Base-by-base conservation (phyloP, 176 grass and related monocot species). In the Rhynchospora breviuscula region DNA sequence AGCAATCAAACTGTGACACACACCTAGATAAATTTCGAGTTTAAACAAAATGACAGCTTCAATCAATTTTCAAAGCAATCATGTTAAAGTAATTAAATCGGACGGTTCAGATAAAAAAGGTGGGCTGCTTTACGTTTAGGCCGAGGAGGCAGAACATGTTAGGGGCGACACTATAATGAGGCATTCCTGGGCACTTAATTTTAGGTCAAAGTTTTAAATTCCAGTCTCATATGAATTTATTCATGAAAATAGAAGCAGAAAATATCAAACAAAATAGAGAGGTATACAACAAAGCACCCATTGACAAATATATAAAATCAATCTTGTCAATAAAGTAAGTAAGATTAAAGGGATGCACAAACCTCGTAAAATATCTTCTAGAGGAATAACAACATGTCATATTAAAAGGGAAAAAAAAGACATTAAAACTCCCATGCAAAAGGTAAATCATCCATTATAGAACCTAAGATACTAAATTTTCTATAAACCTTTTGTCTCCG, bases 351-450 rank as follows among this genome's bases (percentile, higher is more conserved):
- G 25, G 48, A 78, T 66, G 46, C 63, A 63, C 83, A 61, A 51
- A 90, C 89, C 89, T 90, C 89, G 29, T 87, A 59, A 85, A 85
- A 90, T 90, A 69, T 90, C 89, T 85, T 78, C 85, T 44, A 90
- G 84, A 57, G 86, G 86, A 82, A 90, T 60, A 33, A 90, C 82
- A 81, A 90, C 86, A 85, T 90, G 74, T 29, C 17, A 76, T 75
- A 76, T 75, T 61, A 63, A 69, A 29, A 74, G 44, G 40, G 48
- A 77, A 19, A 54, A 85, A 68, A 2, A 13, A 18, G 19, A 79
- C 56, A 11, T 31, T 51, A 86, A 67, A 80, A 79, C 52, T 8
- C 63, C 7, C 19, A 47, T 44, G 31, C 17, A 60, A 21, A 82
- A 82, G 47, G 59, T 67, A 67, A 66, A 45, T 15, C 8, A 53